These are phyloP conservation scores for Dovyalis caffra DNA, from an alignment of 345 rosid genomes.

Conservation along the genomic window DNA sequence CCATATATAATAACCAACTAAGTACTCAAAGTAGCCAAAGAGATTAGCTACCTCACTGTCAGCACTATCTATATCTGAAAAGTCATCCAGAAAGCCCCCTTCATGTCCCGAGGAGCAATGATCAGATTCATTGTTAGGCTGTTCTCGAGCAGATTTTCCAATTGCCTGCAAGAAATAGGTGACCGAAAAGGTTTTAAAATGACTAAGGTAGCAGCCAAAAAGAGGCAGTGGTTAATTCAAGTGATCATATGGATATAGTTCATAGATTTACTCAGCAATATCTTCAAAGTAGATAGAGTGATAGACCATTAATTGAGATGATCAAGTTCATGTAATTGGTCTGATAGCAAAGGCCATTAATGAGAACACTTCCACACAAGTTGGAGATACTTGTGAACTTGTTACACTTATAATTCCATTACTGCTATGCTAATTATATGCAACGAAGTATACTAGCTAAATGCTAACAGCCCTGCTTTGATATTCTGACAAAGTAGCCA, in stretches of 20 bases:
- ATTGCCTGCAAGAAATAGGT: conserved; percentile 44
- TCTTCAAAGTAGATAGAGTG: neutral
- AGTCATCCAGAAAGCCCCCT: conserved; percentile 46
- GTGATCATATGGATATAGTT: neutral
- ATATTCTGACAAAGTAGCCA: neutral
- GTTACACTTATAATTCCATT: neutral
- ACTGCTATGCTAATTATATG: neutral
- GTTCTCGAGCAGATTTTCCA: conserved; percentile 41
- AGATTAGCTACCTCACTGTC: conserved; percentile 58
- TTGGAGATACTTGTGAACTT: neutral
- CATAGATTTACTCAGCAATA: neutral
- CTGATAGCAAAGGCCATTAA: neutral
- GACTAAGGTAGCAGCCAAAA: neutral
- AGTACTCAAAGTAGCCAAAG: neutral
- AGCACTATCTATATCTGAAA: conserved; percentile 47
- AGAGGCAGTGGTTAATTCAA: neutral
- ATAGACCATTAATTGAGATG: neutral
- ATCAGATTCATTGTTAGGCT: conserved; percentile 37
- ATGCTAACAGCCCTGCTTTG: neutral
- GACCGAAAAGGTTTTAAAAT: neutral
- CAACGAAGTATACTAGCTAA: neutral
- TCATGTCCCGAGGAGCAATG: conserved; percentile 47
- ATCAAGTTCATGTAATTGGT: neutral
- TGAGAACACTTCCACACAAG: neutral
- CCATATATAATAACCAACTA: neutral